These are phyloP conservation scores for Protostelium mycophagum DNA, from an alignment of 78 protist genomes.

Conservation along the genomic window DNA sequence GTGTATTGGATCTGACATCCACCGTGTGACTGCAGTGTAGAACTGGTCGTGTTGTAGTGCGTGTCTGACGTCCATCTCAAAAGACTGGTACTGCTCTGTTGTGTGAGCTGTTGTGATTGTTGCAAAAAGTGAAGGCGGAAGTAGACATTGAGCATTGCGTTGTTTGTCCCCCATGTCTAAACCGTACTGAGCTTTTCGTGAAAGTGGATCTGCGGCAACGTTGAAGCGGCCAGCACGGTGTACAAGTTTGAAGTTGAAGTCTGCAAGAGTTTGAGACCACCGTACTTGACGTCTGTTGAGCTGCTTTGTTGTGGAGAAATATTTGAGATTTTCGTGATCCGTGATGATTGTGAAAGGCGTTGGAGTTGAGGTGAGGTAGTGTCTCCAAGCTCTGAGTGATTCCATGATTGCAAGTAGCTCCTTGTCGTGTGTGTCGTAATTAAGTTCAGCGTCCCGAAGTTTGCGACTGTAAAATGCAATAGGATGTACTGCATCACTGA, in stretches of 20 bases:
- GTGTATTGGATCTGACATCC: background rate
- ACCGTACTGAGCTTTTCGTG: conserved; percentile 17
- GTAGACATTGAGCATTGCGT: background rate
- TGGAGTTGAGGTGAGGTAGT: background rate
- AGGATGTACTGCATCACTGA: background rate
- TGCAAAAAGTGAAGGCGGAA: background rate
- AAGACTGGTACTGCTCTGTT: background rate
- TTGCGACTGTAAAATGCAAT: conserved; percentile 22
- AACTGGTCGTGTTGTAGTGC: background rate
- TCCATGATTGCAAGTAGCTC: conserved; percentile 21
- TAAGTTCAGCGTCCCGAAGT: conserved; percentile 9
- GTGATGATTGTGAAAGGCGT: background rate
- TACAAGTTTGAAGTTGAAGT: conserved; percentile 1
- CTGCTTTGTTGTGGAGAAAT: background rate
- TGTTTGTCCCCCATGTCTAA: background rate
- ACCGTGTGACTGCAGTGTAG: background rate
- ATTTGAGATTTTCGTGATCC: conserved; percentile 25
- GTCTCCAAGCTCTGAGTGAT: background rate
- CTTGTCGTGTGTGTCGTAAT: conserved; percentile 9
- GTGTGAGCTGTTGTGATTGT: background rate
- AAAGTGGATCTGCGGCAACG: conserved; percentile 4
- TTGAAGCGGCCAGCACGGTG: conserved; percentile 1
- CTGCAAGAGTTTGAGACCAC: background rate
- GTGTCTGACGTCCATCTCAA: background rate
- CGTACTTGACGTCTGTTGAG: background rate